Evolutionary conservation across 257 asterid genomes (phyloP), one percentile per base, ranked within the genome.

Genomic region (Solanum piurae): DNA sequence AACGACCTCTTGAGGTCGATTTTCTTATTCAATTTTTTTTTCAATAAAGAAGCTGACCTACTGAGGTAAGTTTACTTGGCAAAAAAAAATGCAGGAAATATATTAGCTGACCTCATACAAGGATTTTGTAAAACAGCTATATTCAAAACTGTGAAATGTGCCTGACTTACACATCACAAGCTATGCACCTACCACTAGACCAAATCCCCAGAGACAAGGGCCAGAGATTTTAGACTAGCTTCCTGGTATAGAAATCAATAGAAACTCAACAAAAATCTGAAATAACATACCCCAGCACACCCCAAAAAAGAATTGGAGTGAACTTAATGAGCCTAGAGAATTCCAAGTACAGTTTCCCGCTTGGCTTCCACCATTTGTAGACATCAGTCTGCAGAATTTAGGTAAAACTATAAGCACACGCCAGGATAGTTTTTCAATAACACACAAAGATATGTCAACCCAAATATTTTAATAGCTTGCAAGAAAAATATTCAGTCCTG

Each of bases 341-440:
- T 40, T 93, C 91, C 91, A 90, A 87, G 92, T 84, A 95, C 86
- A 94, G 88, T 86, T 94, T 95, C 88, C 96, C 91, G 13, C 89
- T 88, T 40, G 99, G 99, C 92, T 94, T 97, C 99, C 99, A 97
- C 99, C 99, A 97, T 71, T 88, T 92, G 92, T 94, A 97, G 77
- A 91, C 95, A 82, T 92, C 91, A 21, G 95, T 87, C 99, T 97
- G 97, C 94, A 93, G 33, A 85, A 91, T 71, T 87, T 85, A 64
- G 83, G 87, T 84, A 85, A 84, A 88, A 86, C 40, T 27, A 80
- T 34, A 86, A 85, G 72, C 73, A 52, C 69, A 52, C 80, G 79
- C 49, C 29, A 36, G 10, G 52, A 31, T 83, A 66, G 44, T 55
- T 46, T 62, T 10, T 62, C 37, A 23, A 38, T n/a, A 38, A 23